These are phyloP conservation scores for Xanthoparmelia taractica DNA, from an alignment of 495 filamentous ascomycete genomes.

Conservation along the genomic window DNA sequence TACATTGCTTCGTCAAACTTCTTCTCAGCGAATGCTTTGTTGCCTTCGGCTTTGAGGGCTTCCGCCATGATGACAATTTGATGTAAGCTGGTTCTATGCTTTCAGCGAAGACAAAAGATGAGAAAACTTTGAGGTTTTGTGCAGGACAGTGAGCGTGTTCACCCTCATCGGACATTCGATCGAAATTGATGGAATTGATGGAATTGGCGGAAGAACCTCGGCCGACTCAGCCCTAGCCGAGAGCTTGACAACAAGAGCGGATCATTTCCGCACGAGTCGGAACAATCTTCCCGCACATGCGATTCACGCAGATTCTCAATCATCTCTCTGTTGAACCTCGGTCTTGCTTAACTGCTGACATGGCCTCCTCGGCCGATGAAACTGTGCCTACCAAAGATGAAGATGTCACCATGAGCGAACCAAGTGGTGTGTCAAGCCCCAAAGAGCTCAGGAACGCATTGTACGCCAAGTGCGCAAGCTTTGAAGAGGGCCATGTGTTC, in stretches of 20 bases:
- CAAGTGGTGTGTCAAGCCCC: slow-evolving; percentile 17
- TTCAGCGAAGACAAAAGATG: not conserved
- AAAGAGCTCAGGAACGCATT: slow-evolving; percentile 25
- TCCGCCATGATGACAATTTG: slow-evolving; percentile 39
- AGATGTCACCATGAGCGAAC: slow-evolving; percentile 12
- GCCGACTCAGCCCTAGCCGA: not conserved
- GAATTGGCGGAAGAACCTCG: not conserved
- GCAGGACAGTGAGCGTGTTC: not conserved
- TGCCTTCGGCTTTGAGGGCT: slow-evolving; percentile 87
- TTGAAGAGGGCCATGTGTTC: slow-evolving; percentile 47
- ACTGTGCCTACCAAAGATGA: slow-evolving; percentile 9
- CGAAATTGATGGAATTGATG: not conserved
- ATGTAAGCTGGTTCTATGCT: not conserved
- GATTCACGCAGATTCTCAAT: not conserved
- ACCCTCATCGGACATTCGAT: too few relatives aligned
- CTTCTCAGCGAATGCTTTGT: slow-evolving; percentile 95
- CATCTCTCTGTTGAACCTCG: not conserved
- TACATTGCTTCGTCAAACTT: slow-evolving; percentile 95
- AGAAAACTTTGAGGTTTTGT: not conserved
- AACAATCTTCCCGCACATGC: not conserved
- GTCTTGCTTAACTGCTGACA: not conserved
- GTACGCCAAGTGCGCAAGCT: slow-evolving; percentile 26
- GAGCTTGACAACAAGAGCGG: not conserved
- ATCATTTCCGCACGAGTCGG: not conserved
- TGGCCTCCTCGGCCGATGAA: slow-evolving; percentile 6